A percentile compares a stretch with the other conserved stretches of the same genome.
Conservation (phyloP, 768 basidiomycete genomes). For the Boletus reticulatus region DNA sequence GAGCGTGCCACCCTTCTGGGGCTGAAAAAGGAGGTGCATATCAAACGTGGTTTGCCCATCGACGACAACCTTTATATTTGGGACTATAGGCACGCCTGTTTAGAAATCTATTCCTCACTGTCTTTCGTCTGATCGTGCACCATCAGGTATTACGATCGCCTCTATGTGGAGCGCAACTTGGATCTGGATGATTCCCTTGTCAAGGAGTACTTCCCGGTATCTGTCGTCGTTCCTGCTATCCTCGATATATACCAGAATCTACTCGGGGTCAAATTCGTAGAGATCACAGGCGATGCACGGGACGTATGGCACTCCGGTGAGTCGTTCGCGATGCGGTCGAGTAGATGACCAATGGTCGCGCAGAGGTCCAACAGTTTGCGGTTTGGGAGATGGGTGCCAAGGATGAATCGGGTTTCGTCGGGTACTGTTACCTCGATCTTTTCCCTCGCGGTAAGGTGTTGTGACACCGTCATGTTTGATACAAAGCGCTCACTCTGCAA, state of each 20-base stretch:
- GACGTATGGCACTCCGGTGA: constrained; percentile 81
- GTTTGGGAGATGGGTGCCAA: constrained; percentile 83
- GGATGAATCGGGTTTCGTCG: constrained; percentile 70
- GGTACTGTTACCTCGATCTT: constrained; percentile 86
- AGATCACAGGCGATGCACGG: constrained; percentile 50
- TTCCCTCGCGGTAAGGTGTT: constrained; percentile 67
- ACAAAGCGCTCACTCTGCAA: not conserved
- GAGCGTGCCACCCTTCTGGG: constrained; percentile 66
- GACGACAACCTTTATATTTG: constrained; percentile 78
- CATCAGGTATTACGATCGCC: constrained; percentile 31
- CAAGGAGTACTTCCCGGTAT: constrained; percentile 89
- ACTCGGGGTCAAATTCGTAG: constrained; percentile 67
- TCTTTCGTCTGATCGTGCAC: not conserved
- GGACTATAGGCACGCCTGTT: constrained; percentile 65
- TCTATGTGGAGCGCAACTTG: constrained; percentile 62
- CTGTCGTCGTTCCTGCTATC: constrained; percentile 78
- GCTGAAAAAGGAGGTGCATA: constrained; percentile 74
- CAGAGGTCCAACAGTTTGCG: constrained; percentile 79
- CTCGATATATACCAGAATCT: constrained; percentile 81
- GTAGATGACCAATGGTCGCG: not conserved
- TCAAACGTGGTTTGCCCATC: constrained; percentile 53
- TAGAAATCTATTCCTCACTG: no score
- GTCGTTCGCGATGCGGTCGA: constrained; percentile 9
- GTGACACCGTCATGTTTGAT: not conserved
- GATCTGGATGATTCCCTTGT: constrained; percentile 73